Evolutionary conservation across 2,329 filamentous ascomycete genomes (phyloP), one percentile per base, ranked within the genome.

Genomic region (Colletotrichum sojae): DNA sequence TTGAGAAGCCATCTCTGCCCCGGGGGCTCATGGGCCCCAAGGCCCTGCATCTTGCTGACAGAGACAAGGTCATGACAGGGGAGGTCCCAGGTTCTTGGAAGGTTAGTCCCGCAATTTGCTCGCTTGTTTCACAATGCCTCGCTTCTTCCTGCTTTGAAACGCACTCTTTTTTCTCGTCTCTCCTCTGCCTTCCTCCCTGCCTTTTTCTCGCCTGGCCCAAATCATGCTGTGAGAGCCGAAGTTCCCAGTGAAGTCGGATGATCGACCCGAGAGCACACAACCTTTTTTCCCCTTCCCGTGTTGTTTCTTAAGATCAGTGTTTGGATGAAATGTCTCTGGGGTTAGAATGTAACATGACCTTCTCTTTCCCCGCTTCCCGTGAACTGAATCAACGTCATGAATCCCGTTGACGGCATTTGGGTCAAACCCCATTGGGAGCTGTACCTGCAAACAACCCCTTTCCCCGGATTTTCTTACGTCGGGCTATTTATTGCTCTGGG

Each of bases 41-140:
- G 9, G 27, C 25, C 43, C 18, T 57, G 20, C 15, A 51, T 15
- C 15, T 45, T 2, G 45, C 22, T 46, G 31, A 56, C 51, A 31
- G 27, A 31, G 27, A 31, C 25, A 27, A 16, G n/a, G 8, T 15
- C 12, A 25, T 22, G 18, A 20, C 20, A 27, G 55, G 57, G 63
- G 59, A 15, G n/a, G 10, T 43, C 49, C 58, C 64, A 39, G 65
- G 65, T 53, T 63, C 10, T 46, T 63, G 59, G 65, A 13, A 40
- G 39, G 12, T 31, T 36, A 45, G 65, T 63, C 59, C 65, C 59
- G 46, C 65, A 67, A 46, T 40, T n/a, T 31, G 16, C 45, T 52
- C 45, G 36, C n/a, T 27, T 57, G 53, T 63, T 63, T 67, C 59
- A 58, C 36, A 52, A 57, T 63, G 15, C n/a, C 59, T 67, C 52